Evolutionary conservation across 2,329 filamentous ascomycete species (phyloP).

Genomic region (Exophiala spinifera): DNA sequence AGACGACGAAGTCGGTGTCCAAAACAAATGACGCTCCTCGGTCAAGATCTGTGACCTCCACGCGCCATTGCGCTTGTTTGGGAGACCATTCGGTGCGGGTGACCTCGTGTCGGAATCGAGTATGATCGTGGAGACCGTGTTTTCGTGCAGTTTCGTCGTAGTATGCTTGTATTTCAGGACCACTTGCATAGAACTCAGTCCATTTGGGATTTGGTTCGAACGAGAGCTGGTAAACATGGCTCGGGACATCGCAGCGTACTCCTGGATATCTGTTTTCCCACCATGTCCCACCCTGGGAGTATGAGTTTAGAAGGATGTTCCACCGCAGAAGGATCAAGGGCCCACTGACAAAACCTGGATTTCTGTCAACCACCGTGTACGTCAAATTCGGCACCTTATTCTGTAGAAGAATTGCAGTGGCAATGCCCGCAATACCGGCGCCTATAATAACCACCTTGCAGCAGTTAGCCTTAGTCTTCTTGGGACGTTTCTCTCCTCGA

Average conservation of each 20-base stretch:
- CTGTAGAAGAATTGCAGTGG: conserved; percentile 34
- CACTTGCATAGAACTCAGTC: conserved; percentile 24
- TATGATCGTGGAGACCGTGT: conserved; percentile 23
- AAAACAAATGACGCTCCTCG: neutral
- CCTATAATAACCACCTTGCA: conserved; percentile 38
- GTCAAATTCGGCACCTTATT: conserved; percentile 28
- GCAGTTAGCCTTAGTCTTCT: too few relatives aligned
- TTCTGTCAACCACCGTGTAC: conserved; percentile 29
- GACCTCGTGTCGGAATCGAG: conserved; percentile 22
- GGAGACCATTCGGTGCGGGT: conserved; percentile 17
- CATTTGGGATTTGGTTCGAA: conserved; percentile 43
- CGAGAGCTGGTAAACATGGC: conserved; percentile 49
- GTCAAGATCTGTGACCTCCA: conserved; percentile 2
- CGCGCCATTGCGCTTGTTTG: neutral
- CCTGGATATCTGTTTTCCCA: conserved; percentile 22
- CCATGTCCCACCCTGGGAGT: conserved; percentile 12
- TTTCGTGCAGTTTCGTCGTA: conserved; percentile 9
- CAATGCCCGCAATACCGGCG: conserved; percentile 41
- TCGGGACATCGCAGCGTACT: conserved; percentile 40
- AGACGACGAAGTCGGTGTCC: conserved; percentile 49
- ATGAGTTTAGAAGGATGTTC: too few relatives aligned
- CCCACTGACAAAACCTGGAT: conserved; percentile 9
- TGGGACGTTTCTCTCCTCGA: too few relatives aligned
- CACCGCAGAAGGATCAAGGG: too few relatives aligned
- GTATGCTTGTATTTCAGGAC: conserved; percentile 23